These are phyloP conservation scores for Maudiozyma saulgeensis DNA, from an alignment of 805 yeast species.

Conservation along the genomic window DNA sequence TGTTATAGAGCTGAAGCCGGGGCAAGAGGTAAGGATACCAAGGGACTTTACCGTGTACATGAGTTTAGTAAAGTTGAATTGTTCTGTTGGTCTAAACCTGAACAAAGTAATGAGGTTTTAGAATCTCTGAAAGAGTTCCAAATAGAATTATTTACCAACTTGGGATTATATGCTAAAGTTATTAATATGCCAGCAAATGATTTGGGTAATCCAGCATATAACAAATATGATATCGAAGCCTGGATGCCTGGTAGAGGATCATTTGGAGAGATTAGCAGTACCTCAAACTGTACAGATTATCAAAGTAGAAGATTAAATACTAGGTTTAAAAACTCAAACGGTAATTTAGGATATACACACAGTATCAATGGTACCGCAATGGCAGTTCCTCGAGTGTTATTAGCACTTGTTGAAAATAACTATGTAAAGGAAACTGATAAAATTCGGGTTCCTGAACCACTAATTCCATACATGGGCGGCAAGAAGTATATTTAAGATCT, in stretches of 20 bases:
- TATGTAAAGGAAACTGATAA: slow-evolving; percentile 50
- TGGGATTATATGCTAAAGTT: slow-evolving; percentile 76
- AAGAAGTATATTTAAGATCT: slow-evolving; percentile 25
- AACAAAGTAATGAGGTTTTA: slow-evolving; percentile 41
- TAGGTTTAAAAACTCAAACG: slow-evolving; percentile 35
- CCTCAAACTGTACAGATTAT: slow-evolving; percentile 87
- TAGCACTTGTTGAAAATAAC: slow-evolving; percentile 82
- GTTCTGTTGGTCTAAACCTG: slow-evolving; percentile 57
- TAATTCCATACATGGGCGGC: slow-evolving; percentile 67
- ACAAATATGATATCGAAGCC: slow-evolving; percentile 89
- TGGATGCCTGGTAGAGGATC: slow-evolving; percentile 95
- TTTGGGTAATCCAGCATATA: slow-evolving; percentile 85
- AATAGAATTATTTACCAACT: slow-evolving; percentile 45
- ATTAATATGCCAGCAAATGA: slow-evolving; percentile 85
- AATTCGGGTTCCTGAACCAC: slow-evolving; percentile 56
- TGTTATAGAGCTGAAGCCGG: slow-evolving; percentile 96
- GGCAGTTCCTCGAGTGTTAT: slow-evolving; percentile 86
- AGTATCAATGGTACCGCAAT: slow-evolving; percentile 93
- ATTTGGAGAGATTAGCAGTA: slow-evolving; percentile 89
- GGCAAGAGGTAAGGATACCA: slow-evolving; percentile 85
- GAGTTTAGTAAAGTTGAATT: slow-evolving; percentile 93
- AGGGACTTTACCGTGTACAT: slow-evolving; percentile 88
- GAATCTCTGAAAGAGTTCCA: slow-evolving; percentile 59
- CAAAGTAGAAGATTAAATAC: slow-evolving; percentile 80
- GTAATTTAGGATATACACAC: slow-evolving; percentile 44